Percentiles rank a stretch among this genome's conserved stretches.
phyloP scores from a whole-genome alignment of 768 basidiomycete species.

The Lactifluus rugatus region DNA sequence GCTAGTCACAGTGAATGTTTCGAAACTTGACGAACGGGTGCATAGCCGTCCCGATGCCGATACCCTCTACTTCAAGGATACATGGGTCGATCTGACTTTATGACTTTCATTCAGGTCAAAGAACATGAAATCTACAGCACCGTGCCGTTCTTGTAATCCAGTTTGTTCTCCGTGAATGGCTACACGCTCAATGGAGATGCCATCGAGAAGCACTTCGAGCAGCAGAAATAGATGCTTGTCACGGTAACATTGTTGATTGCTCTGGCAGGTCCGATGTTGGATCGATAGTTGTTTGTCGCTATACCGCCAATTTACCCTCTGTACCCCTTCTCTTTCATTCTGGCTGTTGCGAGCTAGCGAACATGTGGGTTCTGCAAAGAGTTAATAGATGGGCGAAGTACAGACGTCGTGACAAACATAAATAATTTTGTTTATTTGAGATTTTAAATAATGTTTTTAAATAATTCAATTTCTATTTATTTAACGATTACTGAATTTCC shows the following conservation, averaged over 20 bases:
- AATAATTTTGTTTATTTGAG: too few species aligned
- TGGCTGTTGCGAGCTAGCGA: neutral
- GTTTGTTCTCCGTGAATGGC: constrained; percentile 80
- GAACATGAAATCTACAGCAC: constrained; percentile 95
- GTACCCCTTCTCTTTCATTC: neutral
- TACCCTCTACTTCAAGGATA: too few species aligned
- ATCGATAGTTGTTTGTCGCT: neutral
- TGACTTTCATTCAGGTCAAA: constrained; percentile 54
- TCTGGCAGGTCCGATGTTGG: neutral
- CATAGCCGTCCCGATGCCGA: constrained; percentile 23
- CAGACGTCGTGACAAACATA: too few species aligned
- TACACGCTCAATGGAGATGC: constrained; percentile 60
- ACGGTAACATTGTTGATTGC: too few species aligned
- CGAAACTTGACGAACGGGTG: constrained; percentile 84
- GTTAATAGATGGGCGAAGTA: too few species aligned
- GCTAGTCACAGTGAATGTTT: constrained; percentile 59
- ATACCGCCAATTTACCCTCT: neutral
- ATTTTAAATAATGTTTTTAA: too few species aligned
- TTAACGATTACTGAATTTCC: too few species aligned
- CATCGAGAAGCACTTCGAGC: constrained; percentile 68
- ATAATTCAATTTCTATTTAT: too few species aligned
- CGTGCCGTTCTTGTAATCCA: constrained; percentile 73
- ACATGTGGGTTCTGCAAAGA: too few species aligned
- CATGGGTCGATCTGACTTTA: neutral
- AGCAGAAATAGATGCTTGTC: constrained; percentile 11